These are phyloP conservation scores for Pterocarpus santalinus DNA, from an alignment of 306 rosid genomes.

Conservation along the genomic window DNA sequence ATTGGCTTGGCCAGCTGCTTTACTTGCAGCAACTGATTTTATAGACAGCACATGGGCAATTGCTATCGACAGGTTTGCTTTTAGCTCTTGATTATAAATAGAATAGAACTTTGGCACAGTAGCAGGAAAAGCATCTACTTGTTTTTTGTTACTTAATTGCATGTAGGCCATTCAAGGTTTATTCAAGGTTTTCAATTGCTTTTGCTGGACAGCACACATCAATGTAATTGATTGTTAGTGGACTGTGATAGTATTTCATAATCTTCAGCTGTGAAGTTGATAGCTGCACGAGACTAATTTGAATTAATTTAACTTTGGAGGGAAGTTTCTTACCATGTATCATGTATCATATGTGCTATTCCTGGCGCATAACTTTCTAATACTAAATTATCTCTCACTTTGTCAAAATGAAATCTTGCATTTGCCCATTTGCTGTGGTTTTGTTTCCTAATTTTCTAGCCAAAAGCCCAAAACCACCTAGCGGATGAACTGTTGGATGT, in stretches of 20 bases:
- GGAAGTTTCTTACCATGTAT: neutral
- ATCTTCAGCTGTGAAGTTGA: constrained; percentile 26
- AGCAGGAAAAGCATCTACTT: constrained; percentile 16
- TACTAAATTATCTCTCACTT: neutral
- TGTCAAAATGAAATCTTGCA: constrained; percentile 23
- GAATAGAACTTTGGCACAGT: constrained; percentile 13
- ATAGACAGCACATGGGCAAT: constrained; percentile 71
- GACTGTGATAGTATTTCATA: constrained; percentile 13
- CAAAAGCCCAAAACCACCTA: neutral
- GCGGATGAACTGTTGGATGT: constrained; percentile 28
- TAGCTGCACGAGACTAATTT: constrained; percentile 8
- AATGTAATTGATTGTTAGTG: constrained; percentile 11
- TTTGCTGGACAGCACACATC: constrained; percentile 12
- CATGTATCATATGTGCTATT: constrained; percentile 16
- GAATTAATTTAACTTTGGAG: constrained; percentile 14
- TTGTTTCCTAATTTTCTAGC: neutral
- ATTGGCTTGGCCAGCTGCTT: constrained; percentile 67
- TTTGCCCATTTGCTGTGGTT: neutral
- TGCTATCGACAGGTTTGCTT: constrained; percentile 67
- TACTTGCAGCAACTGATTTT: constrained; percentile 60
- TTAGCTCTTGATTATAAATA: constrained; percentile 11
- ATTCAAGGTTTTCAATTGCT: constrained; percentile 14
- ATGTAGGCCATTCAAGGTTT: neutral
- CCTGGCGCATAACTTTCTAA: neutral
- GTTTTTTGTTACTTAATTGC: neutral